Conservation (phyloP, 805 yeast species). For the Ogataea paraovalis region DNA sequence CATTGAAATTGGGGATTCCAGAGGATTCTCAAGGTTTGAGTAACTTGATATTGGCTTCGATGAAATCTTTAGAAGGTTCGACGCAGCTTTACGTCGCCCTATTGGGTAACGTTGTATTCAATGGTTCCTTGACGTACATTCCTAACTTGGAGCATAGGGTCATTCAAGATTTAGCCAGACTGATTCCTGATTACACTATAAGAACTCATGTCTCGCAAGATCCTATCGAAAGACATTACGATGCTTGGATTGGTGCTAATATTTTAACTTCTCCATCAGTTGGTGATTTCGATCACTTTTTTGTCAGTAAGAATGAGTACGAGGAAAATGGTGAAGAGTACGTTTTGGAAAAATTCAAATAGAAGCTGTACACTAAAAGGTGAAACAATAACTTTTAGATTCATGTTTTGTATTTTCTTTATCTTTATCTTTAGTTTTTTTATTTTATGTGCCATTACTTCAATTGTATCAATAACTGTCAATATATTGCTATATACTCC, state of each 20-base stretch:
- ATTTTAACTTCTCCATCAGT: conserved; percentile 50
- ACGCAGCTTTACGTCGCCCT: conserved; percentile 38
- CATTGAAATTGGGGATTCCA: conserved; percentile 27
- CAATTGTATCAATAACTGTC: not conserved
- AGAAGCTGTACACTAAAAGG: conserved; percentile 2
- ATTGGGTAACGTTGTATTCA: conserved; percentile 48
- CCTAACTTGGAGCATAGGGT: conserved; percentile 55
- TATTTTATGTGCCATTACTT: not conserved
- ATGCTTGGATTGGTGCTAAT: conserved; percentile 72
- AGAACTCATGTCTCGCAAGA: conserved; percentile 38
- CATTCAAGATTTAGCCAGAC: conserved; percentile 49
- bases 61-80: conserved; percentile 42
- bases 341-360: conserved; percentile 42
- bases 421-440: not conserved
- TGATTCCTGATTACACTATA: conserved; percentile 48
- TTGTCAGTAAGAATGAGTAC: conserved; percentile 60
- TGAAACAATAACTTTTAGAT: not conserved
- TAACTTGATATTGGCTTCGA: conserved; percentile 40
- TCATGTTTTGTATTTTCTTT: not conserved
- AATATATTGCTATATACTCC: too few species aligned
- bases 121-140: conserved; percentile 57
- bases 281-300: conserved; percentile 54
- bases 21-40: conserved; percentile 49
- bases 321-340: conserved; percentile 55
- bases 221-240: conserved; percentile 50